Conservation (phyloP, 2,329 filamentous ascomycete genomes). For the Fusarium sp. region DNA sequence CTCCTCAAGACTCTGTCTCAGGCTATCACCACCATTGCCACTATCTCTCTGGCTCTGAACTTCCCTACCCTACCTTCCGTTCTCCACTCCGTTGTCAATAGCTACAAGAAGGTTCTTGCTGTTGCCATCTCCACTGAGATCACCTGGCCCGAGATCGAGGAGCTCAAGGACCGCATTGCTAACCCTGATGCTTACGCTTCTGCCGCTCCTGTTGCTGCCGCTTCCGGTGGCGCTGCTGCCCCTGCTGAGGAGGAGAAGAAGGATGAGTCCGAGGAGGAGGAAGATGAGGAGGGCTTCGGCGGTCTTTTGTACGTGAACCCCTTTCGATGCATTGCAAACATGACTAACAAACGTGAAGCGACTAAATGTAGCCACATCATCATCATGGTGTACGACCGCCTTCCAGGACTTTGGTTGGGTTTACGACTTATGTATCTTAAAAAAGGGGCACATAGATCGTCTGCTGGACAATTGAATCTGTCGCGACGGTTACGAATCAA, state of each 20-base stretch:
- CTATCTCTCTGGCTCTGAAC: constrained; percentile 90
- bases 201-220: constrained; percentile 78
- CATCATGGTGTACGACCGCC: constrained; percentile 55
- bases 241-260: constrained; percentile 73
- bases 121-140: constrained; percentile 91
- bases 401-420: constrained; percentile 59
- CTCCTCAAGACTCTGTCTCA: constrained; percentile 84
- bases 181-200: constrained; percentile 97
- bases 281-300: constrained; percentile 78
- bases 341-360: constrained; percentile 61
- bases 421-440: constrained; percentile 58
- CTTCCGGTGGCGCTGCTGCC: constrained; percentile 63
- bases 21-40: constrained; percentile 88
- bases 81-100: constrained; percentile 96
- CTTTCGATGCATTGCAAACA: background rate
- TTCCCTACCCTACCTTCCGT: constrained; percentile 97
- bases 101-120: constrained; percentile 96
- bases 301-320: constrained; percentile 75
- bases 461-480: constrained; percentile 58
- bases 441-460: constrained; percentile 62
- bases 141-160: constrained; percentile 94
- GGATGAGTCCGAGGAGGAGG: constrained; percentile 76
- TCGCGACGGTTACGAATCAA: constrained; percentile 51
- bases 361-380: constrained; percentile 60
- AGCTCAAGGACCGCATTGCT: constrained; percentile 99